phyloP scores from a whole-genome alignment of 1,139 yeast species.

The Blastobotrys malaysiensis region DNA sequence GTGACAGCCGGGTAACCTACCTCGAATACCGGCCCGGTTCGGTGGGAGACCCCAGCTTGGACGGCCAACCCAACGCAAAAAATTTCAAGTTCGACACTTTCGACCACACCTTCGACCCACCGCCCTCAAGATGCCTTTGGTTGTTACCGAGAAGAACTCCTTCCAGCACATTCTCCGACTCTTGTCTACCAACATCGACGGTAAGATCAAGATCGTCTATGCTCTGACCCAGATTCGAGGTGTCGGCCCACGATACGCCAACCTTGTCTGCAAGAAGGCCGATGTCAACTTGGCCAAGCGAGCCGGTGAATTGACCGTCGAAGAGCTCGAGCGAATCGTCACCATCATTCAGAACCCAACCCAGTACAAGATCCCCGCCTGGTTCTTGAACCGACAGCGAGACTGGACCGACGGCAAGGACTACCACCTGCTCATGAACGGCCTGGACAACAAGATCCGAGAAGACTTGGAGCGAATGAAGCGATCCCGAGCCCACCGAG shows the following conservation, averaged over 20 bases:
- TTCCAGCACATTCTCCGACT: slow-evolving; percentile 99
- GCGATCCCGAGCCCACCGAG: slow-evolving; percentile 99
- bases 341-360: slow-evolving; percentile 99
- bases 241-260: slow-evolving; percentile 99
- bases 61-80: not conserved
- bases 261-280: slow-evolving; percentile 99
- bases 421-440: slow-evolving; percentile 98
- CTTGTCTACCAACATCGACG: slow-evolving; percentile 99
- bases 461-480: slow-evolving; percentile 99
- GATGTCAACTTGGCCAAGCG: slow-evolving; percentile 97
- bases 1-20: not conserved
- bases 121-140: slow-evolving; percentile 71
- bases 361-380: slow-evolving; percentile 97
- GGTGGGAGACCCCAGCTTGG: slow-evolving; percentile 2
- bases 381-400: slow-evolving; percentile 99
- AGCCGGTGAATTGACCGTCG: slow-evolving; percentile 99
- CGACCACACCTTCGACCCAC: slow-evolving; percentile 12
- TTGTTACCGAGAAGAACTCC: slow-evolving; percentile 97
- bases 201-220: slow-evolving; percentile 99
- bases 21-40: slow-evolving; percentile 4
- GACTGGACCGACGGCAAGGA: slow-evolving; percentile 99
- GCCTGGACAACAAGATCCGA: slow-evolving; percentile 98
- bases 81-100: slow-evolving; percentile 3
- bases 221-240: slow-evolving; percentile 99
- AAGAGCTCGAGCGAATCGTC: slow-evolving; percentile 99